Percentiles rank a stretch among this genome's conserved stretches.
Evolutionary conservation across 1,284 basidiomycete species (phyloP).

Genomic region (Sporisorium reilianum): DNA sequence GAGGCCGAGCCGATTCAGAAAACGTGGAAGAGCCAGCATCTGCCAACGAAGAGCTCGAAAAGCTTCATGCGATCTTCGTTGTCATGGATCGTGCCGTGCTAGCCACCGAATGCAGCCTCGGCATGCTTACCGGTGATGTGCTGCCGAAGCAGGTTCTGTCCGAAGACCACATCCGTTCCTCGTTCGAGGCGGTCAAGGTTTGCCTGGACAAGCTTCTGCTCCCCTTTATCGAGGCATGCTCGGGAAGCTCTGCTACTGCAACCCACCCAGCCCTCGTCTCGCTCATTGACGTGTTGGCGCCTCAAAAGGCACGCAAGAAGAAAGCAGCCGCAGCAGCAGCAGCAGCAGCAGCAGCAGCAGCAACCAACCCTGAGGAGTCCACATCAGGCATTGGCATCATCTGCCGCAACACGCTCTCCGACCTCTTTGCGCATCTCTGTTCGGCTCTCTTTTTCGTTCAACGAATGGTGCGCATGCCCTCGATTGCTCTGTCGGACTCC

Average conservation of each 20-base stretch:
- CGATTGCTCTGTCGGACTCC: slow-evolving; percentile 70
- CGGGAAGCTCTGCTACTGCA: slow-evolving; percentile 31
- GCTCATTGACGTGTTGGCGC: slow-evolving; percentile 67
- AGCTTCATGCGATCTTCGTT: slow-evolving; percentile 47
- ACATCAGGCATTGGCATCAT: slow-evolving; percentile 36
- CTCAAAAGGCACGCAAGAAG: slow-evolving; percentile 46
- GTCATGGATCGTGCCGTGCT: slow-evolving; percentile 71
- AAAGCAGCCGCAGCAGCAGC: slow-evolving; percentile 22
- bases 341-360: slow-evolving; percentile 1
- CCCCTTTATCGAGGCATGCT: slow-evolving; percentile 82
- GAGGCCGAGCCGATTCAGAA: background rate
- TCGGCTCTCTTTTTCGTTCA: slow-evolving; percentile 69
- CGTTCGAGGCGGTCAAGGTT: slow-evolving; percentile 81
- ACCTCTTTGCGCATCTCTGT: slow-evolving; percentile 52
- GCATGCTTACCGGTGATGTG: slow-evolving; percentile 80
- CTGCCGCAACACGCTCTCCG: slow-evolving; percentile 47
- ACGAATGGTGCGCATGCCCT: slow-evolving; percentile 69
- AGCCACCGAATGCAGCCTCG: slow-evolving; percentile 84
- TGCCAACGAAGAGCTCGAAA: slow-evolving; percentile 73
- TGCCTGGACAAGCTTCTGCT: slow-evolving; percentile 84
- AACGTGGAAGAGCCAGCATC: slow-evolving; percentile 73
- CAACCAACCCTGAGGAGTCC: slow-evolving; percentile 15
- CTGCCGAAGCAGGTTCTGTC: slow-evolving; percentile 84
- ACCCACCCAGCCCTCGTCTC: slow-evolving; percentile 50
- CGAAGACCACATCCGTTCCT: slow-evolving; percentile 86